Percentiles rank a stretch among this genome's conserved stretches.
phyloP scores from a whole-genome alignment of 306 rosid species.

The Begonia peltatifolia region DNA sequence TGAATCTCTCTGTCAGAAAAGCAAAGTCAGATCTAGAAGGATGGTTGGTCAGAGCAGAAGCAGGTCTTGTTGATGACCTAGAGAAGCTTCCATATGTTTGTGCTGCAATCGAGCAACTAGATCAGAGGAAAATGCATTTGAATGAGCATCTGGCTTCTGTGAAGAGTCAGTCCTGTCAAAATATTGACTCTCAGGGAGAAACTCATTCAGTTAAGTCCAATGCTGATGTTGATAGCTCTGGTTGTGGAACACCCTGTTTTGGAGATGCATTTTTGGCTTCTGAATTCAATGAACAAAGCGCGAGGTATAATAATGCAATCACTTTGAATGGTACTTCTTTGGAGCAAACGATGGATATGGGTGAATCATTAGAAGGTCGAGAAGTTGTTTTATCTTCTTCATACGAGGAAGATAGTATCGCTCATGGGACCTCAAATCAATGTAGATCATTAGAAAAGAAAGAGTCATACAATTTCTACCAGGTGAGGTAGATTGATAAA shows the following conservation, averaged over 20 bases:
- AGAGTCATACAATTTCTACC: conserved; percentile 70
- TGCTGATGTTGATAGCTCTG: conserved; percentile 18
- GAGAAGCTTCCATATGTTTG: conserved; percentile 93
- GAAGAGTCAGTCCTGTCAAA: conserved; percentile 17
- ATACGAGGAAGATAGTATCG: conserved; percentile 23
- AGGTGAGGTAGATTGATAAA: conserved; percentile 32
- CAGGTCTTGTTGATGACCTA: conserved; percentile 81
- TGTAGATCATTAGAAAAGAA: conserved; percentile 38
- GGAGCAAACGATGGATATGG: conserved; percentile 24
- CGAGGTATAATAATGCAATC: conserved; percentile 2
- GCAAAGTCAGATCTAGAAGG: conserved; percentile 81
- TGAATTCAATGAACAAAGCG: conserved; percentile 21
- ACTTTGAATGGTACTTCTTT: conserved; percentile 13
- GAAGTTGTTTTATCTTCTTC: conserved; percentile 22
- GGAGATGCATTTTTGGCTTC: conserved; percentile 23
- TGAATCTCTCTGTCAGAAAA: conserved; percentile 66
- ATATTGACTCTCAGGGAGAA: conserved; percentile 19
- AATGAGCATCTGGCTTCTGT: conserved; percentile 35
- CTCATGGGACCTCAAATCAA: conserved; percentile 23
- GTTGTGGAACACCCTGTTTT: conserved; percentile 22
- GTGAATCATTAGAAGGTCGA: conserved; percentile 17
- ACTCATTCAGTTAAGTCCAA: conserved; percentile 15
- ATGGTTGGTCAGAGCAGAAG: conserved; percentile 82
- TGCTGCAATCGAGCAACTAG: conserved; percentile 81
- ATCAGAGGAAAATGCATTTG: conserved; percentile 84